These are phyloP conservation scores for Cocos nucifera DNA, from an alignment of 176 grass and related monocot genomes.

Conservation along the genomic window DNA sequence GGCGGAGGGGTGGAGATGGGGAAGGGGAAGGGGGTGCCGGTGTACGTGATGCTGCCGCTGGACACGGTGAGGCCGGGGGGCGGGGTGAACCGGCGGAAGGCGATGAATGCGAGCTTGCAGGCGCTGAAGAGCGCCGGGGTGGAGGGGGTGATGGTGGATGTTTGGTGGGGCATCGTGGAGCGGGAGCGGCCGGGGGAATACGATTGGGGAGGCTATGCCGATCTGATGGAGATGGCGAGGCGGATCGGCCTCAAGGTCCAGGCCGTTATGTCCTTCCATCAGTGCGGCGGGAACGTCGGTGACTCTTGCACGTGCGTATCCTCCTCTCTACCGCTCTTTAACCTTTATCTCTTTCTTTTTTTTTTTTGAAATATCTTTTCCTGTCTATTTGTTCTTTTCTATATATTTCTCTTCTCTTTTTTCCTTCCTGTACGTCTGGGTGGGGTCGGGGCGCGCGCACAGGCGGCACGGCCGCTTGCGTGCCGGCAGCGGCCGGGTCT, in stretches of 20 bases:
- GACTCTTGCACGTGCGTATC: slow-evolving; percentile 9
- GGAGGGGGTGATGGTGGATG: slow-evolving; percentile 18
- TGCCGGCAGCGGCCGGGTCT: too few relatives aligned
- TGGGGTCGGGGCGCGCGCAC: too few relatives aligned
- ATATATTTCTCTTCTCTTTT: neutral
- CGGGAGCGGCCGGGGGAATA: slow-evolving; percentile 7
- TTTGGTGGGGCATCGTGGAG: slow-evolving; percentile 18
- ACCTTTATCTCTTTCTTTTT: neutral
- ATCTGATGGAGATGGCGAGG: slow-evolving; percentile 9
- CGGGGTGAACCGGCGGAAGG: slow-evolving; percentile 14
- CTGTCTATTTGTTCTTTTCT: neutral
- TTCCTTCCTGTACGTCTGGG: neutral
- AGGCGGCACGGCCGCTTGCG: too few relatives aligned
- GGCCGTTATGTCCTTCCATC: slow-evolving; percentile 19
- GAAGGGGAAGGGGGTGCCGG: slow-evolving; percentile 1
- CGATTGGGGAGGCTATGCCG: slow-evolving; percentile 12
- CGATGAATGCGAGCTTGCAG: slow-evolving; percentile 12
- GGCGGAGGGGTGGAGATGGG: neutral
- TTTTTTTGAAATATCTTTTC: neutral
- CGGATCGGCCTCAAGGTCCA: slow-evolving; percentile 20
- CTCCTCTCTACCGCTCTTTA: too few relatives aligned
- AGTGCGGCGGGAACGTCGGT: slow-evolving; percentile 20
- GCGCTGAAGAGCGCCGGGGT: slow-evolving; percentile 15
- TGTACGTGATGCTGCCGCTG: slow-evolving; percentile 17
- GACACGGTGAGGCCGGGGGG: slow-evolving; percentile 6